These are phyloP conservation scores for Vachellia pachyceras DNA, from an alignment of 306 rosid genomes.

Conservation along the genomic window DNA sequence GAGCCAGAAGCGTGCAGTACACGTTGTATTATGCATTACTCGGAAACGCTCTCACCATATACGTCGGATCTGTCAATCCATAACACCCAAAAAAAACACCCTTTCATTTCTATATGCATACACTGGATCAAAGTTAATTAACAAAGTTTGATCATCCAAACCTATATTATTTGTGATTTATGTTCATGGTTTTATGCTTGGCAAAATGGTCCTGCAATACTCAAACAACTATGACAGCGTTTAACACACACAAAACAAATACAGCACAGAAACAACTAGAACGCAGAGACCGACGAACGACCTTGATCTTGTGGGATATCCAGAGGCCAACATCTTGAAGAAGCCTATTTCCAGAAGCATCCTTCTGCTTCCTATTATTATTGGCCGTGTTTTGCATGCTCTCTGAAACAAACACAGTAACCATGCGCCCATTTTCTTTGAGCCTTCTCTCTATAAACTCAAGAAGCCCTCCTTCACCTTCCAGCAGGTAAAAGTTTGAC, in stretches of 20 bases:
- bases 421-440: conserved; percentile 91
- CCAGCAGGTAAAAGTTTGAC: conserved; percentile 91
- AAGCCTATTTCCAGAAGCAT: conserved; percentile 95
- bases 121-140: too few species aligned
- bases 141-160: too few species aligned
- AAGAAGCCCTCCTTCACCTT: conserved; percentile 89
- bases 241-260: conserved; percentile 9
- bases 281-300: conserved; percentile 16
- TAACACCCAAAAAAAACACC: too few species aligned
- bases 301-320: conserved; percentile 86
- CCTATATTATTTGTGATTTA: too few species aligned
- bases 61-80: too few species aligned
- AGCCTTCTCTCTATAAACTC: conserved; percentile 77
- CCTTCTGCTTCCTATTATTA: conserved; percentile 50
- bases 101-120: too few species aligned
- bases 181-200: too few species aligned
- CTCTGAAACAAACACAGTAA: conserved; percentile 79
- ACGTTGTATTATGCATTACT: too few species aligned
- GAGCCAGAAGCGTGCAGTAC: too few species aligned
- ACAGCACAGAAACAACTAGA: background rate
- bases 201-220: too few species aligned
- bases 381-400: conserved; percentile 44
- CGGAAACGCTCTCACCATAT: too few species aligned
- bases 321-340: conserved; percentile 93
- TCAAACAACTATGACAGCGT: too few species aligned